Evolutionary conservation across 768 basidiomycete genomes (phyloP), one percentile per base, ranked within the genome.

Genomic region (Naematelia encephala): DNA sequence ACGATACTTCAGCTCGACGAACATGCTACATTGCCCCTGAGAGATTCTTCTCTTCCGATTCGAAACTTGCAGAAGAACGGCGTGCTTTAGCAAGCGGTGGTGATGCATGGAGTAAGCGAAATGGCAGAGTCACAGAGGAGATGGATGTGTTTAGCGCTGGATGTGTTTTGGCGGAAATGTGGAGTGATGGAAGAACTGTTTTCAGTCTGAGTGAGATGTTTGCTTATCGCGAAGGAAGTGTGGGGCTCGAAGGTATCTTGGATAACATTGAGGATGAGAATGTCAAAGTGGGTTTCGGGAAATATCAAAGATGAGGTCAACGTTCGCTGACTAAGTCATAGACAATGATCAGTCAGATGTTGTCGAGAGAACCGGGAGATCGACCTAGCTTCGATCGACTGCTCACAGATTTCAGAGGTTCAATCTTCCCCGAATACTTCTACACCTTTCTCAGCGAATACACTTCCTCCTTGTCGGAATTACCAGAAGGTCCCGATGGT

Each of bases 81-180:
- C 81, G 12, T 81, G 79, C 45, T 3, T 21, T 50, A 19, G 58
- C 48, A 16, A n/a, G 56, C 54, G 45, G 54, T 30, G 5, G 64
- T 70, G 61, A 63, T 43, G 61, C 46, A 49, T 62, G 65, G 64
- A 86, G 86, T 0, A 85, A 84, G 75, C 79, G 87, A 45, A 88
- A 96, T 60, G 87, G 86, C 1, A 86, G 82, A 65, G 87, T 97
- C 23, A 93, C 91, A 0, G 91, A 99, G 78, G 83, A 88, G 2
- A 99, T 99, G 96, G 96, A 99, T 74, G 88, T 92, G 51, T 99
- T 98, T 71, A 91, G 91, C 63, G 84, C 84, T 0, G 96, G 96
- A 22, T 97, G 94, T 74, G 92, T 97, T 13, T 84, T 98, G 30
- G 91, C 92, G 0, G 96, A 99, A 77, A 82, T 99, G 62, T 98